A percentile compares a stretch with the other conserved stretches of the same genome.
Conservation (phyloP, 148 eudicot genomes). For the Camellia lanceoleosa region DNA sequence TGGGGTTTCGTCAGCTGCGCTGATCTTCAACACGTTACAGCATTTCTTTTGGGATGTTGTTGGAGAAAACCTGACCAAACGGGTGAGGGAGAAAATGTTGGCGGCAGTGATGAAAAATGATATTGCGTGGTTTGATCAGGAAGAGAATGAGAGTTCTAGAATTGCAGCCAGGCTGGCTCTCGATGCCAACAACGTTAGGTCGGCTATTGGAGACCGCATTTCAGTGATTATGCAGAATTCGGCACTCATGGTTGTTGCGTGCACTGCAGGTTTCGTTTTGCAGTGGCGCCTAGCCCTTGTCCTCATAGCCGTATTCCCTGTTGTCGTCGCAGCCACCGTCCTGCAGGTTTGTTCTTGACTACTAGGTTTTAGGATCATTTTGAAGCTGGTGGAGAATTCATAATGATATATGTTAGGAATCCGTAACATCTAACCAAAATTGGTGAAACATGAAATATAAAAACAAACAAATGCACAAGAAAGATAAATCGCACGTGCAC, state of each 20-base stretch:
- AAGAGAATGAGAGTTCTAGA: constrained; percentile 81
- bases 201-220: constrained; percentile 92
- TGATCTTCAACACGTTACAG: constrained; percentile 77
- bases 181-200: constrained; percentile 88
- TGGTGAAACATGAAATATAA: no score
- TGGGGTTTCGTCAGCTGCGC: constrained; percentile 89
- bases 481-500: no score
- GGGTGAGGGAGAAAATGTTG: constrained; percentile 89
- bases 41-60: constrained; percentile 92
- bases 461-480: no score
- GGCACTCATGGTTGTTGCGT: constrained; percentile 89
- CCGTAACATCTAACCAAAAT: no score
- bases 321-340: constrained; percentile 98
- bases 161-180: constrained; percentile 76
- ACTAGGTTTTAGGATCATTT: not conserved
- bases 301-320: constrained; percentile 87
- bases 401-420: no score
- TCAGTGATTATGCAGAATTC: constrained; percentile 97
- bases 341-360: constrained; percentile 56
- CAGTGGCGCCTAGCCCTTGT: constrained; percentile 99
- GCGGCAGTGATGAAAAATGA: constrained; percentile 70
- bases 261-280: constrained; percentile 92
- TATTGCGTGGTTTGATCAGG: constrained; percentile 89
- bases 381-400: no score
- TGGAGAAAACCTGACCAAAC: constrained; percentile 88